phyloP scores from a whole-genome alignment of 2,329 filamentous ascomycete genomes.

The Escovopsis sp. region DNA sequence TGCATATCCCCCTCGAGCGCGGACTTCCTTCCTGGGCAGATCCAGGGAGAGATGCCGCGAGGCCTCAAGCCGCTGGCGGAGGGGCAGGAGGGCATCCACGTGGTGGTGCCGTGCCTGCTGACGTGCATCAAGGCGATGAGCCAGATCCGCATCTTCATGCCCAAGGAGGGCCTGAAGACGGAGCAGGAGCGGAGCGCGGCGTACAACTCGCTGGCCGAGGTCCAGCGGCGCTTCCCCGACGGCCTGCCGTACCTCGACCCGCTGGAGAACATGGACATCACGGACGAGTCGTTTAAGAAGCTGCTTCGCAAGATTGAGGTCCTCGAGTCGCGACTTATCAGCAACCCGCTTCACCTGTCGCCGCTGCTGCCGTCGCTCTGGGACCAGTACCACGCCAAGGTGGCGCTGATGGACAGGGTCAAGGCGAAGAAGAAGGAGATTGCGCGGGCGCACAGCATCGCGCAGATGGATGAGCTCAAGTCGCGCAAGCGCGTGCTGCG shows the following conservation, averaged over 20 bases:
- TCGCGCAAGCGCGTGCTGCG: constrained; percentile 89
- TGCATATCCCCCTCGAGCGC: constrained; percentile 37
- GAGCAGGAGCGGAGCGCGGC: constrained; percentile 51
- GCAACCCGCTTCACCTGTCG: constrained; percentile 85
- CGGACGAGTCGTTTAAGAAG: constrained; percentile 84
- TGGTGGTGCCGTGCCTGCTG: constrained; percentile 61
- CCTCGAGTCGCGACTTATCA: constrained; percentile 74
- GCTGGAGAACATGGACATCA: constrained; percentile 91
- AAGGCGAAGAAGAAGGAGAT: constrained; percentile 84
- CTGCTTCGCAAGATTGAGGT: constrained; percentile 93
- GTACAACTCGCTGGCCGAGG: constrained; percentile 59
- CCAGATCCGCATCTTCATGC: constrained; percentile 70
- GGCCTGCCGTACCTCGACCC: constrained; percentile 82
- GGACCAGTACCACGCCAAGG: constrained; percentile 73
- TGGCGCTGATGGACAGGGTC: constrained; percentile 61
- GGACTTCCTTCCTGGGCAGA: constrained; percentile 25
- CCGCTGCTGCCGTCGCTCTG: constrained; percentile 73
- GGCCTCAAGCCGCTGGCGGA: constrained; percentile 34
- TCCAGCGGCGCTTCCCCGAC: constrained; percentile 79
- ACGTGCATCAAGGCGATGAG: constrained; percentile 75
- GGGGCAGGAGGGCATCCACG: constrained; percentile 17
- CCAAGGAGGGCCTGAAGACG: constrained; percentile 53
- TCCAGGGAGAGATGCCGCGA: constrained; percentile 36
- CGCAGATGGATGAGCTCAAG: constrained; percentile 92
- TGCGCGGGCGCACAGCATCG: constrained; percentile 66